Percentiles rank a stretch among this genome's conserved stretches.
These are phyloP conservation scores for Fraxinus angustifolia DNA, from an alignment of 305 asterid genomes.

Conservation along the genomic window DNA sequence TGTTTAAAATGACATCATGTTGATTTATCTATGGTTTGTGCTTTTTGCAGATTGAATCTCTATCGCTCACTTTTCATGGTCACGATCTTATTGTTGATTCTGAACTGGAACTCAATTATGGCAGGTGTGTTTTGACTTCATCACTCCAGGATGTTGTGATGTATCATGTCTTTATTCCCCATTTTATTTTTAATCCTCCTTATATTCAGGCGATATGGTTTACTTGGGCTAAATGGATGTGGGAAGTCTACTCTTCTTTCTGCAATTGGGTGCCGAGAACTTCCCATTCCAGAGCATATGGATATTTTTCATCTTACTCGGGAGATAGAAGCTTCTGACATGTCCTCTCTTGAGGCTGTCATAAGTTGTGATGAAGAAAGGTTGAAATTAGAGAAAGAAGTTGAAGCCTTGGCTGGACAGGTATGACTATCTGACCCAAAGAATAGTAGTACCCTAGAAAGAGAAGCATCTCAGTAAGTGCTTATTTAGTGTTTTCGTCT, in stretches of 20 bases:
- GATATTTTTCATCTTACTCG: conserved; percentile 83
- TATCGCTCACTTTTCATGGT: conserved; percentile 96
- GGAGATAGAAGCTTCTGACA: conserved; percentile 97
- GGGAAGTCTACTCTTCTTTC: conserved; percentile 95
- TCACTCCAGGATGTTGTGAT: background rate
- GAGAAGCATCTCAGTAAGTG: background rate
- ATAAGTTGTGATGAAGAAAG: conserved; percentile 94
- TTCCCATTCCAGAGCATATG: conserved; percentile 97
- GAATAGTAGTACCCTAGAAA: background rate
- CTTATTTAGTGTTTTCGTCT: conserved; percentile 10
- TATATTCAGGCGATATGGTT: conserved; percentile 78
- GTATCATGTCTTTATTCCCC: background rate
- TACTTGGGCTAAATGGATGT: conserved; percentile 96
- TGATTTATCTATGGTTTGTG: background rate
- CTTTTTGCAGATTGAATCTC: conserved; percentile 77
- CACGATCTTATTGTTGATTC: conserved; percentile 93
- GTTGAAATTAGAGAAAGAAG: conserved; percentile 75
- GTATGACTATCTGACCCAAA: conserved; percentile 24
- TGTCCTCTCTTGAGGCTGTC: conserved; percentile 93
- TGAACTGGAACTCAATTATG: conserved; percentile 88
- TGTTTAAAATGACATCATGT: background rate
- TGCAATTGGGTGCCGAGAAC: conserved; percentile 82
- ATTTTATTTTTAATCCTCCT: background rate
- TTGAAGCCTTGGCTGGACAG: conserved; percentile 68
- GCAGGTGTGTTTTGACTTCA: conserved; percentile 49